Base-by-base conservation (phyloP, 2,329 filamentous ascomycete species). In the Myriosclerotinia curreyana region DNA sequence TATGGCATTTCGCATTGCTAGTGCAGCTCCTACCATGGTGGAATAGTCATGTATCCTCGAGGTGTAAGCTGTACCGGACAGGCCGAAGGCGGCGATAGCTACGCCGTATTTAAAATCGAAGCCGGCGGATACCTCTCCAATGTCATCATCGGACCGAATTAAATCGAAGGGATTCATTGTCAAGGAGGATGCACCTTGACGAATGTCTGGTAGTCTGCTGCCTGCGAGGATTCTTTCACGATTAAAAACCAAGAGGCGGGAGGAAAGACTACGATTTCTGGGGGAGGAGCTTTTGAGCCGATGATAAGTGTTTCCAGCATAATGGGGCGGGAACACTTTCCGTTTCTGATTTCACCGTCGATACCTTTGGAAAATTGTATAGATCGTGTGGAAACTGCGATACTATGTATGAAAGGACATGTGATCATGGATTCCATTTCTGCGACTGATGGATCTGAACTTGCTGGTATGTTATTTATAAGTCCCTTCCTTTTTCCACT, bases 341-440 rank as follows among this genome's bases (percentile, higher is more conserved):
- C 12, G 64, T 72, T 28, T 65, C 60, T 44, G 67, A 78, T 67
- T 82, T 79, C 69, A 77, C 75, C 52, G 77, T 77, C 62, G 74
- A 75, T 66, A 73, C 76, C 67, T 78, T 78, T 51, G 81, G 80
- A 58, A 83, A 82, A 69, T 72, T 83, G 17, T 79, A 79, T 64
- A 79, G 81, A 62, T 78, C 75, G 65, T 83, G 80, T 70, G 81
- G 81, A 38, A 82, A 82, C 75, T 82, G 80, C 74, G 36, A 67
- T 0, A 74, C 72, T 14, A 74, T 60, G 50, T 62, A 64, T 44
- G 63, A 70, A 63, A 52, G 70, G 70, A 49, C 67, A 71, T 51
- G 65, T 72, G 62, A 74, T 79, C 65, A 75, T 82, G 64, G 74
- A 79, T 70, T 77, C 78, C 69, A 74, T 79, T 65, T 75, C 75